Evolutionary conservation across 495 filamentous ascomycete genomes (phyloP), one percentile per base, ranked within the genome.

Genomic region (Penicillium riverlandense): DNA sequence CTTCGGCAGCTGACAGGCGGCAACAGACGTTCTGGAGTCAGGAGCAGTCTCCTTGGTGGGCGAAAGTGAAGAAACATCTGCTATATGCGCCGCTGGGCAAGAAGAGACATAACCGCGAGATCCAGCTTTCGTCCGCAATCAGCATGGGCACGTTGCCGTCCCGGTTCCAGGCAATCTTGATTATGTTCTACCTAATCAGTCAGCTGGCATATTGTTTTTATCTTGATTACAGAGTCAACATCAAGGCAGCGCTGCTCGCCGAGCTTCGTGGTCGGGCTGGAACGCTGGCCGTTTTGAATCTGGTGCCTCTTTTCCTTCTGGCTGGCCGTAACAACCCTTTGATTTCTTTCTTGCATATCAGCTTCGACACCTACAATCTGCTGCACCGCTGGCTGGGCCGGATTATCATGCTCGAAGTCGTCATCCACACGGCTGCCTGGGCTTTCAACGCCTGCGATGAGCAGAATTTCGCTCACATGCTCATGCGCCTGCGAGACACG

Each of bases 311-410:
- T 14, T 78, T 98, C 50, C 69, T 97, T 42, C 78, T 96, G 46
- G 91, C 90, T 11, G 82, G 88, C 14, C 83, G 91, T 52, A 97
- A 97, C 69, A 97, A 95, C 59, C 88, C 88, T 11, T 68, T 96
- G n/a, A 96, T 96, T 48, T 59, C 71, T 6, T 62, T 95, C 11
- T 72, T 95, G 51, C 80, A 80, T 27, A 81, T 97, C 65, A 91
- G 87, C 61, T 98, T 96, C 65, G 94, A 98, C 67, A 95, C 90
- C 0, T 96, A 89, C 74, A 97, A 96, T 62, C 72, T 96, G 27
- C 66, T 97, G 28, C 92, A 98, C 62, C 83, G 92, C 32, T 98
- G 92, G 91, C 82, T 97, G 43, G 92, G 91, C 15, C 85, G 92
- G 13, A 82, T 96, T 15, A 79, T 94, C 7, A 81, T 86, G 13